Base-by-base conservation (phyloP, 768 basidiomycete genomes). In the Galerina sulciceps region DNA sequence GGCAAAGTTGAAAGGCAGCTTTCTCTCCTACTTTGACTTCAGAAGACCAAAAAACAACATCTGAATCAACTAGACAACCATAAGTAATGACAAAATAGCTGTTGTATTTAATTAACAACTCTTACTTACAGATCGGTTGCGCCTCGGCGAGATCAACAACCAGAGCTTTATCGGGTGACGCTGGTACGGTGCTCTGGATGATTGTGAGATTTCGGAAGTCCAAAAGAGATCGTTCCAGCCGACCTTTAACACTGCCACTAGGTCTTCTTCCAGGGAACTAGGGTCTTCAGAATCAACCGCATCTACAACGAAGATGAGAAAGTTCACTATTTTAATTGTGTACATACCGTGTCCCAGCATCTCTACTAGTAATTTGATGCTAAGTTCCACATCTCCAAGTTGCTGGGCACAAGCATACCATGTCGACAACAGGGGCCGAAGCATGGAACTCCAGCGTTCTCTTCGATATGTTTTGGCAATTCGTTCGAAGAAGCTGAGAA, bases 401-500 rank as follows among this genome's bases (percentile, higher is more conserved):
- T 84, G 84, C 69, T 89, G 88, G 1, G 91, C 91, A 70, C 92
- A 96, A 2, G 86, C 79, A 73, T 92, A 92, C 91, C 93, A 94
- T 36, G 87, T 86, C 37, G 79, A 76, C 43, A 96, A 78, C 10
- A 97, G 83, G 8, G 92, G 86, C 47, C 81, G 80, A 14, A 96
- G 80, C 75, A 97, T 82, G 0, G 82, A 69, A 9, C 79, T 76
- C 95, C 95, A 99, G 49, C 82, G 79, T 71, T 98, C 95, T 50
- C 85, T 79, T n/a, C 90, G 85, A 68, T 97, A 98, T 0, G 88
- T 90, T 70, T 86, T 90, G 1, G 91, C 89, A 58, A 98, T 96
- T 13, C 95, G 87, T 68, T 96, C 96, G 71, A 94, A 94, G 75
- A 96, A 99, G 46, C 93, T 96, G 61, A 14, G 38, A 22, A n/a